Base-by-base conservation (phyloP, 495 filamentous ascomycete species). In the Annulohypoxylon nitens region DNA sequence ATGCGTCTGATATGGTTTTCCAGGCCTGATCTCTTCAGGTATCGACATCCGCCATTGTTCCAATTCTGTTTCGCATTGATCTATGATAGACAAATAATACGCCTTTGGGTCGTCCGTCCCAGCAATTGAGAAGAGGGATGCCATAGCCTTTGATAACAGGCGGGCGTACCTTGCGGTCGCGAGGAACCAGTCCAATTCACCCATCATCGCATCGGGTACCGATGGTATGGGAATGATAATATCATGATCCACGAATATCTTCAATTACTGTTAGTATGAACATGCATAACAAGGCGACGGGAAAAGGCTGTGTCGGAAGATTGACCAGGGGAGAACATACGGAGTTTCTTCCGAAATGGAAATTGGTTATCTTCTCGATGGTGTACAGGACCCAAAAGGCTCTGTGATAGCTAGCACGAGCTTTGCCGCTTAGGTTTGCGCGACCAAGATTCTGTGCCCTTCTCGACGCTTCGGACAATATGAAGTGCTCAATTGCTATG, bases 371-470 rank as follows among this genome's bases (percentile, higher is more conserved):
- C 67, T 81, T 81, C 69, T 82, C 81, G 51, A 82, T 47, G 5
- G 67, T 67, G 48, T 83, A 83, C 10, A 82, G 73, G 18, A 80
- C 75, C 81, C 81, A 83, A 55, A 83, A 81, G 12, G 73, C 75
- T 45, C 70, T 67, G 39, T 69, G 67, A 33, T 73, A 75, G 3
- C 39, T 33, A 43, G n/a, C 51, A n/a, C 50, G 64, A 14, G 43
- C 60, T 55, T 36, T 61, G 23, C 61, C 64, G 41, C 34, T 50
- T 61, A 48, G 64, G 51, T 73, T 74, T 41, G 70, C 70, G 61
- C 73, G 76, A 1, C 71, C 73, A 8, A 82, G 69, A 12, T 70
- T 61, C 50, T 76, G 72, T 0, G 77, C 77, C 70, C 78, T 78
- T 59, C 78, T 54, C 9, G 50, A 26, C 18, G 59, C 78, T 67